These are phyloP conservation scores for Beauveria brongniartii DNA, from an alignment of 2,329 filamentous ascomycete species.

Conservation along the genomic window DNA sequence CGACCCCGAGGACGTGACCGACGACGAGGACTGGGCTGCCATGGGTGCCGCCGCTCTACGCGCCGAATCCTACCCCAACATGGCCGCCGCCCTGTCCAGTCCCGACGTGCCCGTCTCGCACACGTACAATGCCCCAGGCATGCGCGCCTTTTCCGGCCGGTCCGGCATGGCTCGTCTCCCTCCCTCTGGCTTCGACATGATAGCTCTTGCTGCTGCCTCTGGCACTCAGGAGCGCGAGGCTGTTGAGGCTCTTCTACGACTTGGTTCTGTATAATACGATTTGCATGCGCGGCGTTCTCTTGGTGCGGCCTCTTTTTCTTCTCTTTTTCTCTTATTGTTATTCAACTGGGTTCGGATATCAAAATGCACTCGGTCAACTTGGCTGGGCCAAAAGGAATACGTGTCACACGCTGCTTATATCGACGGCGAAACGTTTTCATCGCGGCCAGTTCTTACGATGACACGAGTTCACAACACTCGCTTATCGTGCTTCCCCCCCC, in stretches of 20 bases:
- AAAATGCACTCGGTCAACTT: slow-evolving; percentile 10
- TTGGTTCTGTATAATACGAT: slow-evolving; percentile 65
- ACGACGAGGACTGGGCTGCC: slow-evolving; percentile 92
- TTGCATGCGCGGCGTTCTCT: slow-evolving; percentile 47
- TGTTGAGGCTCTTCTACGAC: slow-evolving; percentile 69
- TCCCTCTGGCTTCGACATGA: slow-evolving; percentile 44
- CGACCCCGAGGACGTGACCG: slow-evolving; percentile 78
- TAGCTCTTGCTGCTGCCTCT: slow-evolving; percentile 42
- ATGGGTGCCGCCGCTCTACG: slow-evolving; percentile 81
- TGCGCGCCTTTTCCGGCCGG: slow-evolving; percentile 42
- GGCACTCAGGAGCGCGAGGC: slow-evolving; percentile 73
- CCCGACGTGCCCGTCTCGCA: slow-evolving; percentile 25
- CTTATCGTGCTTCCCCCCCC: not conserved
- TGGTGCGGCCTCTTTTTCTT: slow-evolving; percentile 6
- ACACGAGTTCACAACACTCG: slow-evolving; percentile 5
- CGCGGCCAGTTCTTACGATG: slow-evolving; percentile 7
- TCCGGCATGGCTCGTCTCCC: slow-evolving; percentile 47
- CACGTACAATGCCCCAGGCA: slow-evolving; percentile 38
- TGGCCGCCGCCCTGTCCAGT: slow-evolving; percentile 44
- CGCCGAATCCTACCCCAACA: slow-evolving; percentile 53
- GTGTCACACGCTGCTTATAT: slow-evolving; percentile 17
- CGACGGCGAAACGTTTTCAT: not conserved
- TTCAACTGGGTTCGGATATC: slow-evolving; percentile 16
- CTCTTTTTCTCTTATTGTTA: slow-evolving; percentile 9
- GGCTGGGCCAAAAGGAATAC: slow-evolving; percentile 23